Base-by-base conservation (phyloP, 495 filamentous ascomycete genomes). In the Podospora didyma region DNA sequence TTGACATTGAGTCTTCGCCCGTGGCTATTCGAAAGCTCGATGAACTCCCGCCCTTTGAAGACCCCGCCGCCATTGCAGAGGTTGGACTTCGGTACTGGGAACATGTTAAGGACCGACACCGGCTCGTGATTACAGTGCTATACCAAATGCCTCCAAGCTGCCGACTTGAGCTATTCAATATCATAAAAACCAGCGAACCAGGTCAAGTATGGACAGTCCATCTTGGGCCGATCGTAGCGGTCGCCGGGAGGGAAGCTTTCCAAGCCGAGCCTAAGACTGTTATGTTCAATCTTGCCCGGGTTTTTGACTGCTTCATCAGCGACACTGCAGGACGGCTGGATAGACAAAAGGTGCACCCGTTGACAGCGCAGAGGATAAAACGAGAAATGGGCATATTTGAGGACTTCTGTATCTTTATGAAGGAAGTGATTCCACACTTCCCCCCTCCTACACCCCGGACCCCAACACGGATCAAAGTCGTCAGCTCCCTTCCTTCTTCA, bases 281-380 rank as follows among this genome's bases (percentile, higher is more conserved):
- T 16, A 39, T 47, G 7, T 49, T 65, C 24, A 14, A 16, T 19
- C 19, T 71, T 2, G 39, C 48, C 7, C 54, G 53, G 14, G 52
- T 70, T 1, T 72, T 72, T 19, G 60, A 67, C 19, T 51, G 45
- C 5, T 72, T 54, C 55, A 49, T 54, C 11, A 57, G 31, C 22
- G 39, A 48, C n/a, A 54, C 39, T 5, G 45, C 51, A 2, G 35
- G 9, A 35, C 52, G 63, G 4, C 10, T 60, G 7, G 3, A 53
- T 2, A 20, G 11, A 3, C 16, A 11, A 12, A 50, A 34, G 1
- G 7, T 64, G 16, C 19, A 23, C 11, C 10, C 1, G 7, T 19
- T 51, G 16, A 59, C 61, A n/a, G n/a, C 26, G 7, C 23, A 54
- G 11, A 51, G 53, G 23, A 42, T 62, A 21, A 41, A 47, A 7